A percentile compares a stretch with the other conserved stretches of the same genome.
These are phyloP conservation scores for Claviceps sorghi DNA, from an alignment of 2,329 filamentous ascomycete species.

Conservation along the genomic window DNA sequence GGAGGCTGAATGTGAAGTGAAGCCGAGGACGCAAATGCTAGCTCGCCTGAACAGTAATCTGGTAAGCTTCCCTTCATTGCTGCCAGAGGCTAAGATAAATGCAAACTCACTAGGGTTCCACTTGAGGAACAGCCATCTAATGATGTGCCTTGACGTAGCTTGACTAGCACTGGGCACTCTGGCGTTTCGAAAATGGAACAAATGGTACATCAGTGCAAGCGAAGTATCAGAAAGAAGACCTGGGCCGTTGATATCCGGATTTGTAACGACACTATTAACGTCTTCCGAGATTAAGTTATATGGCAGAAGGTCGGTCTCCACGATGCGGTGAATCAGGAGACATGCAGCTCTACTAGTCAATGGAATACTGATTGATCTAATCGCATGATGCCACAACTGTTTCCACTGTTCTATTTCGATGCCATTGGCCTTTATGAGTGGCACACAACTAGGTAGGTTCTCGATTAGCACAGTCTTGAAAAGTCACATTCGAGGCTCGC, in stretches of 20 bases:
- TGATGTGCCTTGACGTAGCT: slow-evolving; percentile 53
- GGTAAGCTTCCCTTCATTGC: background rate
- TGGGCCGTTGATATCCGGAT: slow-evolving; percentile 71
- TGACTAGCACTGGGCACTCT: slow-evolving; percentile 55
- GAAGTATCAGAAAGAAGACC: slow-evolving; percentile 66
- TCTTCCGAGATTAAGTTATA: slow-evolving; percentile 54
- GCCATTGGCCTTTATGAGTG: slow-evolving; percentile 19
- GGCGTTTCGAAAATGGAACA: slow-evolving; percentile 52
- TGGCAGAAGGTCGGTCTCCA: slow-evolving; percentile 50
- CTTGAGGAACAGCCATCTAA: slow-evolving; percentile 66
- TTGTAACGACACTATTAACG: slow-evolving; percentile 56
- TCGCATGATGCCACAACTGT: slow-evolving; percentile 60
- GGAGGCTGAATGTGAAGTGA: slow-evolving; percentile 48
- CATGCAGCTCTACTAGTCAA: slow-evolving; percentile 64
- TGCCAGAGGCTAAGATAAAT: background rate
- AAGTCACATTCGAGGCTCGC: slow-evolving; percentile 13
- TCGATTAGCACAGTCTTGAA: slow-evolving; percentile 9
- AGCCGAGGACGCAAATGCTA: slow-evolving; percentile 49
- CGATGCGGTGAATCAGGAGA: slow-evolving; percentile 52
- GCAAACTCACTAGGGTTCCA: slow-evolving; percentile 61
- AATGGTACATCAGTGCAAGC: slow-evolving; percentile 53
- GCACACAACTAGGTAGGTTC: slow-evolving; percentile 18
- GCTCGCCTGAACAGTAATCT: slow-evolving; percentile 39
- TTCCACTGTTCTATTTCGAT: slow-evolving; percentile 40
- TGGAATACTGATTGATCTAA: slow-evolving; percentile 54